A percentile compares a stretch with the other conserved stretches of the same genome.
These are phyloP conservation scores for Mortierella sp. DNA, from an alignment of 371 early-diverging fungal species.

Conservation along the genomic window DNA sequence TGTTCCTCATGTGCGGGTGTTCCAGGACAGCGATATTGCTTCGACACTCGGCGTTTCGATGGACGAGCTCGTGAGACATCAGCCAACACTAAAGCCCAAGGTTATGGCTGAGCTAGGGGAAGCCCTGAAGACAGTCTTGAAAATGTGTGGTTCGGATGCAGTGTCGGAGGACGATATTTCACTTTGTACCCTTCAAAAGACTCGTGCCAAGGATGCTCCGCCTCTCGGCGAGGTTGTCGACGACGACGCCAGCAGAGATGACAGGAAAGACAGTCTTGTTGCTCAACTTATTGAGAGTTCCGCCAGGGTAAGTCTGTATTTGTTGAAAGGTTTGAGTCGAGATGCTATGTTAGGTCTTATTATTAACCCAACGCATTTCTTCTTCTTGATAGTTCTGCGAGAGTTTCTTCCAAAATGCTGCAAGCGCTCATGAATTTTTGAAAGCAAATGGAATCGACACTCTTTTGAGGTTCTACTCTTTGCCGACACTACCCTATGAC, in stretches of 20 bases:
- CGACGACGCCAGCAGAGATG: slow-evolving; percentile 63
- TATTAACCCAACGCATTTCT: not conserved
- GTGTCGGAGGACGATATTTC: slow-evolving; percentile 65
- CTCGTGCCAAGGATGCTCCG: slow-evolving; percentile 39
- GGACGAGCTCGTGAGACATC: slow-evolving; percentile 97
- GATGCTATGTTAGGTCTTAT: slow-evolving; percentile 44
- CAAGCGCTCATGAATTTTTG: slow-evolving; percentile 83
- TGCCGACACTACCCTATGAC: slow-evolving; percentile 84
- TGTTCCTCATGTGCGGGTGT: slow-evolving; percentile 79
- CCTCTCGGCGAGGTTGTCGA: slow-evolving; percentile 41
- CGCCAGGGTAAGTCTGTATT: slow-evolving; percentile 59
- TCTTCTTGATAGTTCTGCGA: slow-evolving; percentile 77
- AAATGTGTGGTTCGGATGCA: slow-evolving; percentile 60
- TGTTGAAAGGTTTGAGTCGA: slow-evolving; percentile 24
- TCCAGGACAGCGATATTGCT: slow-evolving; percentile 88
- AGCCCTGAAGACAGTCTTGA: slow-evolving; percentile 71
- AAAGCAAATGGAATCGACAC: slow-evolving; percentile 77
- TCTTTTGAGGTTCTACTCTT: slow-evolving; percentile 73
- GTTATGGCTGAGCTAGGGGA: slow-evolving; percentile 80
- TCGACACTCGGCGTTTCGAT: slow-evolving; percentile 86
- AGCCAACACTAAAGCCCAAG: slow-evolving; percentile 82
- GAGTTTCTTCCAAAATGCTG: slow-evolving; percentile 86
- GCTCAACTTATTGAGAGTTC: slow-evolving; percentile 66
- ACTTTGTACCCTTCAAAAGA: slow-evolving; percentile 58
- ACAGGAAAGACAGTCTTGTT: slow-evolving; percentile 68